Base-by-base conservation (phyloP, 2,329 filamentous ascomycete genomes). In the Diaporthe ilicicola region DNA sequence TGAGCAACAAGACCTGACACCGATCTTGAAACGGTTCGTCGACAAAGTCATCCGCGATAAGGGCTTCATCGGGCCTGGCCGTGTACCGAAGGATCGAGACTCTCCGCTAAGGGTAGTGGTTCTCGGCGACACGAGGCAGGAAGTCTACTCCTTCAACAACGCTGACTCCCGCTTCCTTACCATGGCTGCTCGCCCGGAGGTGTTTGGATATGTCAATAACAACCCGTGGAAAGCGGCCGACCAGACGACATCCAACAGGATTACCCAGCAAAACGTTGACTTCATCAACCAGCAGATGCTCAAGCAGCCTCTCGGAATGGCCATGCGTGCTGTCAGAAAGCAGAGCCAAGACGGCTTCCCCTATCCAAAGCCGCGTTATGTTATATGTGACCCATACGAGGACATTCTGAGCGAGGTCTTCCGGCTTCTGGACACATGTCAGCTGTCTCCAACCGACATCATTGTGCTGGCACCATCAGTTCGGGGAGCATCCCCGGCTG, bases 261-360 rank as follows among this genome's bases (percentile, higher is more conserved):
- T 72, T 3, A 72, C 70, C 1, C 56, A 67, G 67, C 70, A 70
- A 29, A 72, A 72, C 19, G 46, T 72, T 19, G 70, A 72, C 37
- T 72, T 72, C 4, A 70, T 72, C 46, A 72, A 72, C 53, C 70
- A 72, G 44, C 70, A 72, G 61, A 72, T 72, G 67, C 61, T 72
- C n/a, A 72, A 70, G 24, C 55, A 62, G 13, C 70, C 70, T 2
- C 39, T 50, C 3, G 70, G 70, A 9, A 56, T 46, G 46, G 70
- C 51, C 6, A 72, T 72, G 70, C 67, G 53, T 50, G 70, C 70
- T 24, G 61, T 67, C 44, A 70, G 61, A 32, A 70, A 66, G 3
- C 50, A 69, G 29, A 70, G 24, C 8, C 19, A 39, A 29, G 53
- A 62, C 15, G 67, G 67, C 0, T 8, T 3, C 3, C 59, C 59